These are phyloP conservation scores for Coniochaeta ligniaria DNA, from an alignment of 2,329 filamentous ascomycete genomes.

Conservation along the genomic window DNA sequence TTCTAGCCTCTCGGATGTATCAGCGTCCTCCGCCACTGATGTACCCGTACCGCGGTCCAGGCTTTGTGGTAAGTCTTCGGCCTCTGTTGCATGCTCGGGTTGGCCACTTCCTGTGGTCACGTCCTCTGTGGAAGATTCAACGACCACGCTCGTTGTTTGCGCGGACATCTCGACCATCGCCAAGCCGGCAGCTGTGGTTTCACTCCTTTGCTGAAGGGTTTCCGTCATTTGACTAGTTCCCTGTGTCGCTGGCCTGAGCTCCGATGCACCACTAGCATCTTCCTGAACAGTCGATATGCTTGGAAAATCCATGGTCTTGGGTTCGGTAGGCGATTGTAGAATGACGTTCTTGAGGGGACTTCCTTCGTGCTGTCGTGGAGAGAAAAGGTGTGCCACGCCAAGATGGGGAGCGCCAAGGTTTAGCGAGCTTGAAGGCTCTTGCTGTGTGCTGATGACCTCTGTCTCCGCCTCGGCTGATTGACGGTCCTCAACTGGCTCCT, in stretches of 20 bases:
- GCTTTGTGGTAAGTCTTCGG: neutral
- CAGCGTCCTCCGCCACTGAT: neutral
- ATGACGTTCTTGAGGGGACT: constrained; percentile 48
- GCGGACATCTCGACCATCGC: neutral
- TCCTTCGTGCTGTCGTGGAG: constrained; percentile 33
- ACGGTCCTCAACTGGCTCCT: constrained; percentile 14
- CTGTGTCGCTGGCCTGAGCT: constrained; percentile 3
- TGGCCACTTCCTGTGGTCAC: neutral
- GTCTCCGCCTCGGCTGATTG: neutral
- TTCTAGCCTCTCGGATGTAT: neutral
- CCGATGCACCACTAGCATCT: constrained; percentile 4
- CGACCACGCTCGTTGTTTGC: neutral
- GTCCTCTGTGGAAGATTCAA: neutral
- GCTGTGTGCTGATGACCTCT: constrained; percentile 12
- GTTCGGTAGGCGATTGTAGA: constrained; percentile 36
- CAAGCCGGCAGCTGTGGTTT: neutral
- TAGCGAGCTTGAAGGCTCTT: constrained; percentile 12
- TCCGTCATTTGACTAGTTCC: neutral
- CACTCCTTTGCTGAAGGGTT: neutral
- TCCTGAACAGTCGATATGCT: neutral
- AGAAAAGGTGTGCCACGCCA: constrained; percentile 8
- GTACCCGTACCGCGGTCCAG: neutral
- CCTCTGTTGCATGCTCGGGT: neutral
- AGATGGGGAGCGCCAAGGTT: constrained; percentile 18
- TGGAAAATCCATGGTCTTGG: constrained; percentile 10